Evolutionary conservation across 1,284 basidiomycete genomes (phyloP), one percentile per base, ranked within the genome.

Genomic region (Austroboletus niveus): DNA sequence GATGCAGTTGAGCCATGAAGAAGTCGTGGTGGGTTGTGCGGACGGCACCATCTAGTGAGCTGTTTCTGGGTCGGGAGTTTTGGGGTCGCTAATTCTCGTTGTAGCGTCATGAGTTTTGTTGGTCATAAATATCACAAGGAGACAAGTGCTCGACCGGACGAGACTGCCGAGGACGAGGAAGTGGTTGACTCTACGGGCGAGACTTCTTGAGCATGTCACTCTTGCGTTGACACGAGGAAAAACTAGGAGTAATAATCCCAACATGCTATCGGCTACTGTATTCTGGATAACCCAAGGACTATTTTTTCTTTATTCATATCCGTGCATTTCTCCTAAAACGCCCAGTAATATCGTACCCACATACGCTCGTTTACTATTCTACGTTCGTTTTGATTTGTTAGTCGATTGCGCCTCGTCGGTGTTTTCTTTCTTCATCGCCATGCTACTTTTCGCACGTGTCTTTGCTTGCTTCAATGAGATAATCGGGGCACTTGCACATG

Each of bases 11-110:
- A 89, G 84, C 57, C 89, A 91, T 59, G 89, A 92, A 64, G 87
- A 91, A 64, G 89, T 91, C 1, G 89, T 92, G 15, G 85, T 92
- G 36, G 89, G 89, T 0, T 91, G 89, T 74, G 87, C 89, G 14
- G 89, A 92, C 67, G 89, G 89, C n/a, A 89, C 86, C 1, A 91
- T 92, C 58, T 92, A 92, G 88, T 91, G 59, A 72, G 88, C 77
- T 20, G 38, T 41, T 29, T 42, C 27, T 14, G 3, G 24, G 5
- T 5, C 2, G 15, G 10, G 15, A 17, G 11, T 11, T n/a, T 39
- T 11, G 45, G 8, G n/a, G 36, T 27, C 42, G 14, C 44, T 59
- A 49, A 69, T 51, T 52, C 7, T 47, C 15, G 42, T 47, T 39
- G 32, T 53, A 82, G 80, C 56, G 78, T 82, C 39, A 79, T 82